Evolutionary conservation across 2,329 filamentous ascomycete genomes (phyloP), one percentile per base, ranked within the genome.

Genomic region (Paraconiothyrium brasiliense): DNA sequence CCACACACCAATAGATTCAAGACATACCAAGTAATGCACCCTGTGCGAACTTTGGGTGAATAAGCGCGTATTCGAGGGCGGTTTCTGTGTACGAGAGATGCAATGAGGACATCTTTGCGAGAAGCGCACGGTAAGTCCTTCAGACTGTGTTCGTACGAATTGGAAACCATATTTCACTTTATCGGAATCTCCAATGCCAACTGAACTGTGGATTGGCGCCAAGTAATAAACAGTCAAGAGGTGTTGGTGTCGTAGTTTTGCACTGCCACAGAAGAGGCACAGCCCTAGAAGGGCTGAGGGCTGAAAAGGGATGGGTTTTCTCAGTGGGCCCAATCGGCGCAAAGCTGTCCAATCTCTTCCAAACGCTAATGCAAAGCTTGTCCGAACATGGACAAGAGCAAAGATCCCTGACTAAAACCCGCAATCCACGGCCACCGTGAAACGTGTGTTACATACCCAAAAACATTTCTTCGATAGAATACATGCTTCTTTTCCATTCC

Each of bases 21-120:
- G n/a, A 57, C 50, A 44, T 62, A 62, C 60, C 60, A 62, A 4
- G 60, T 62, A 22, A 59, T 59, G 59, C 60, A 62, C 39, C 60
- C 60, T n/a, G 60, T 62, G 44, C 60, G 60, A 22, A 56, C 56
- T 39, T 62, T 62, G 37, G 39, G 39, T n/a, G 39, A 41, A 16
- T 41, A 41, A n/a, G 39, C 14, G 16, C 39, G 39, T 16, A 41
- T 41, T 41, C 39, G 39, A 14, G 39, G 39, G 6, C 39, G 39
- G 14, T n/a, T 20, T 16, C 39, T 41, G 39, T 20, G 39, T n/a
- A 41, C 39, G 16, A 41, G n/a, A 2, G 39, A n/a, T 5, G 39
- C 14, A 16, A 41, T n/a, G 14, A 41, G 37, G 39, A 41, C 39
- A 9, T 41, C n/a, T 20, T n/a, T 41, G 39, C 39, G 39, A 41